Evolutionary conservation across 352 stramenopile genomes (phyloP), one percentile per base, ranked within the genome.

Genomic region (Pythium rhizo-oryzae): DNA sequence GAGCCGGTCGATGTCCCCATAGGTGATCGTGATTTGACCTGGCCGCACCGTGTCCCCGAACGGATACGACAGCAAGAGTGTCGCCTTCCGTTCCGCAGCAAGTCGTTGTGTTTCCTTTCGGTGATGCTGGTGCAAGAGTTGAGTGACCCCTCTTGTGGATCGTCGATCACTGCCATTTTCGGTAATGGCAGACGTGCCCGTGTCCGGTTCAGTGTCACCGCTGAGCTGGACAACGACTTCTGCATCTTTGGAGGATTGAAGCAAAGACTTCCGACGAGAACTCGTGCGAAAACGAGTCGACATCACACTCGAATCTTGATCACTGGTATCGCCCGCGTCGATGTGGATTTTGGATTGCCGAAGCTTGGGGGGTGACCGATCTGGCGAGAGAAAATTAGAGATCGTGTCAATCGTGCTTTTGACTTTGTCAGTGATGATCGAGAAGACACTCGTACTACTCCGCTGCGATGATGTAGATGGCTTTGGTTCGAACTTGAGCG

Each of bases 1-100:
- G 12, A 98, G 79, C 18, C 92, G 79, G 39, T 96, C 86, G 25
- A 93, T 84, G 62, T 98, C 95, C 33, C 93, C 88, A 25, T 93
- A 79, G 18, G 83, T 90, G 64, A 98, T 74, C 1, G 77, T 82
- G 33, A 95, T 91, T 33, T 81, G 70, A 5, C 85, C 85, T 0
- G 64, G 37, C 15, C 60, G 71, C 44, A 86, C 76, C 8, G 73
- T 72, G 2, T 79, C 81, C 51, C 90, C 82, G 46, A 85, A 93
- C 1, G 85, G 85, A 67, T 93, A 93, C 11, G 74, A 77, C 9
- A 93, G 74, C 51, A 91, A 47, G 4, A 75, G 24, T 41, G 55
- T 75, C 19, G 62, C 52, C 30, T 67, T 70, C 19, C 69, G 28
- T 25, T 70, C 69, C 2, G 35, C 53, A 23, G 47, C 30, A 5